These are phyloP conservation scores for Cladosporium sp. DNA, from an alignment of 2,329 filamentous ascomycete genomes.

Conservation along the genomic window DNA sequence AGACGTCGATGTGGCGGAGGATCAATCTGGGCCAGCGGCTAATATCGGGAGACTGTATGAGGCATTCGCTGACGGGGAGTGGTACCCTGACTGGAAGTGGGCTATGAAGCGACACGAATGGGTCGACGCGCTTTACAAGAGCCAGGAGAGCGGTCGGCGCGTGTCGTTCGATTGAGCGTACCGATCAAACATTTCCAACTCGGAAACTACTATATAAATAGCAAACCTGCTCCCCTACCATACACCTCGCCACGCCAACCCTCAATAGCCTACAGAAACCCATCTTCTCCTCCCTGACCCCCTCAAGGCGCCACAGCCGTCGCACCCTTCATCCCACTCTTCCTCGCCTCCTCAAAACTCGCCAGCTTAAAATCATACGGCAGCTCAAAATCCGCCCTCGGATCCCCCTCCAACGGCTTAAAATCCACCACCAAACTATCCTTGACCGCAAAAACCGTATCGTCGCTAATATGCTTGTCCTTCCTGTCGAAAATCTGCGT, in stretches of 20 bases:
- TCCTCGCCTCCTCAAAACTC: slow-evolving; percentile 10
- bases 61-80: slow-evolving; percentile 2
- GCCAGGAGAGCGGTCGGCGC: neutral
- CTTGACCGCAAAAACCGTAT: slow-evolving; percentile 56
- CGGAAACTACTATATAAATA: neutral
- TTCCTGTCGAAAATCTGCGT: slow-evolving; percentile 71
- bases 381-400: slow-evolving; percentile 49
- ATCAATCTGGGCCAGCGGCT: neutral
- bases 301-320: slow-evolving; percentile 9
- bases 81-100: slow-evolving; percentile 8
- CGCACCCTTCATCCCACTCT: slow-evolving; percentile 7
- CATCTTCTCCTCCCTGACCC: neutral
- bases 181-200: neutral
- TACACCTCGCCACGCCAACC: too few species aligned
- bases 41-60: slow-evolving; percentile 11
- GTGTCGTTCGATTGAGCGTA: neutral
- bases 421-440: slow-evolving; percentile 56
- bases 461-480: slow-evolving; percentile 57
- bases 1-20: neutral
- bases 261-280: neutral
- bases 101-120: slow-evolving; percentile 7
- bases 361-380: slow-evolving; percentile 37
- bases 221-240: too few species aligned
- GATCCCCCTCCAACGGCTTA: slow-evolving; percentile 44
- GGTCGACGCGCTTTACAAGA: slow-evolving; percentile 3